Base-by-base conservation (phyloP, 805 yeast genomes). In the Saturnispora ahearnii region DNA sequence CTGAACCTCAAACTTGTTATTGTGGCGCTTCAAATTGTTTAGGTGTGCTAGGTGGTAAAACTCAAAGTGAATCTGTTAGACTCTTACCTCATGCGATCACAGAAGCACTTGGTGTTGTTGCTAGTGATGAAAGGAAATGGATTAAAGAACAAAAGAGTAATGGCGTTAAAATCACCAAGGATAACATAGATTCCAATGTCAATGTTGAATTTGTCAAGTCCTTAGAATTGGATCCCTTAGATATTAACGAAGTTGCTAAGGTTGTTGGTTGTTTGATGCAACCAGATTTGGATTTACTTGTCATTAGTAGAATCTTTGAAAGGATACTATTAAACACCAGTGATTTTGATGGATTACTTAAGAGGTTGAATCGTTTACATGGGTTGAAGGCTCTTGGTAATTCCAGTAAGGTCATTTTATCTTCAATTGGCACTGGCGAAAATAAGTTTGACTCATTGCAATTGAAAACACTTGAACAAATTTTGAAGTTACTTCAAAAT, bases 11-110 rank as follows among this genome's bases (percentile, higher is more conserved):
- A 68, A 84, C 86, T 31, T 91, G 99, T 68, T 86, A 85, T 66
- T 91, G 99, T 70, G 96, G 95, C 3, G 95, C 89, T 56, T 73
- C 84, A 29, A 90, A 88, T 66, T 91, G 99, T 74, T 75, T 88
- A 41, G 96, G 97, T 32, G 83, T 84, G 56, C 79, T 91, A 72
- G 99, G 98, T 56, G 99, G 99, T 45, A 90, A 89, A 66, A 91
- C 96, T 2, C 99, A 93, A 69, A 89, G 98, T 2, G 96, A 89
- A 57, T 86, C 91, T 31, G 91, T 91, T 1, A 74, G 87, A 37
- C 69, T 87, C 51, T 73, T 91, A 45, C 96, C 98, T 2, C 91
- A 87, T 54, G 77, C 81, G 24, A 75, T 85, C 33, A 80, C 93
- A 9, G 95, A 86, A 54, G 97, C 96, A 0, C 73, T 93, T 44